Percentiles rank a stretch among this genome's conserved stretches.
Evolutionary conservation across 2,329 filamentous ascomycete species (phyloP).

Genomic region (Aspergillus fructus): DNA sequence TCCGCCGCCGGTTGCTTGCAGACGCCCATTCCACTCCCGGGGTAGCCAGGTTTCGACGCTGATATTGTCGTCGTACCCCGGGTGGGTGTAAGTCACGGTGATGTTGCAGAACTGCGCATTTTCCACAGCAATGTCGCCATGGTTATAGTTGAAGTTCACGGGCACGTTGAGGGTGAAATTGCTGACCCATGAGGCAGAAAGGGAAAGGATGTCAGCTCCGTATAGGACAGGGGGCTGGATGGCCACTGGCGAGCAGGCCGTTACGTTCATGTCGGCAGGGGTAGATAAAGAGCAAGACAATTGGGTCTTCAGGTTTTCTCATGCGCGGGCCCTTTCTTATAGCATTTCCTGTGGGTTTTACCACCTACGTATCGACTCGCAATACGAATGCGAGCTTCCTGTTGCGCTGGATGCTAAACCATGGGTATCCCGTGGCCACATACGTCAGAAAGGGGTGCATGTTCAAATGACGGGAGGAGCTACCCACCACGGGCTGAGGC

Average conservation of each 20-base stretch:
- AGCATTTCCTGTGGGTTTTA: too few species aligned
- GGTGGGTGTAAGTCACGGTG: conserved; percentile 40
- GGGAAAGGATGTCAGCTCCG: conserved; percentile 19
- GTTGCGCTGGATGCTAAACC: too few species aligned
- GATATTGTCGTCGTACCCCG: conserved; percentile 35
- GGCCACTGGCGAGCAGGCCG: neutral
- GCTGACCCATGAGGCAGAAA: conserved; percentile 15
- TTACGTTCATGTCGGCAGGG: neutral
- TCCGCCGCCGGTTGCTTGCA: conserved; percentile 42
- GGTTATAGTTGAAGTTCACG: conserved; percentile 11
- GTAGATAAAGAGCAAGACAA: too few species aligned
- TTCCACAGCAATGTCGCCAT: neutral
- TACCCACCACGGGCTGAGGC: too few species aligned
- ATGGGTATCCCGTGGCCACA: too few species aligned
- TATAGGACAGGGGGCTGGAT: conserved; percentile 12
- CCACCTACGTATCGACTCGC: too few species aligned
- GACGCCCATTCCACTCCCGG: conserved; percentile 37
- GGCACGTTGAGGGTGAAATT: conserved; percentile 14
- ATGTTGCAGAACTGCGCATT: conserved; percentile 37
- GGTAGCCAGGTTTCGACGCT: conserved; percentile 36
- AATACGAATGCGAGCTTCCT: too few species aligned
- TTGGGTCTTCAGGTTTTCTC: too few species aligned
- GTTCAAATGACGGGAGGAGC: too few species aligned
- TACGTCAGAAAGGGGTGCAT: too few species aligned
- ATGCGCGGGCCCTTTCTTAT: too few species aligned